Base-by-base conservation (phyloP, 163 green algal genomes). In the Trebouxia gelatinosa region DNA sequence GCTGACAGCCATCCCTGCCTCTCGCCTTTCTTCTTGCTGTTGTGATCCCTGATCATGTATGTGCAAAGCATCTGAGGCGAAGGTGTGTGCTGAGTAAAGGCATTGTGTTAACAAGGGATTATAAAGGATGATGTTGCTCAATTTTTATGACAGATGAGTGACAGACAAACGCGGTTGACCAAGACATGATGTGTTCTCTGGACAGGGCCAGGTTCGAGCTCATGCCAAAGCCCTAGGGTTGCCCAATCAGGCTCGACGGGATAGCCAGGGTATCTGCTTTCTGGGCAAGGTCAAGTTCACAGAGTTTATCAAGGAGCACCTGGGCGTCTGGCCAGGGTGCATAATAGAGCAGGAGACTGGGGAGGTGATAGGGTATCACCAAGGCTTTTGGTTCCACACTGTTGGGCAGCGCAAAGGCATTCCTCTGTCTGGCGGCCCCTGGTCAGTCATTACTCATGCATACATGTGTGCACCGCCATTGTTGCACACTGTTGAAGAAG, bases 261-360 rank as follows among this genome's bases (percentile, higher is more conserved):
- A 99, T 86, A 96, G 88, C 83, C 96, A 99, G 85, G 96, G 94
- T 54, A 99, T 99, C 74, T 99, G 96, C 88, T 99, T 99, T 82
- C 87, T 99, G 39, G 96, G 96, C 50, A 99, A 99, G 79, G 94
- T 98, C 5, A 79, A 77, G 64, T 91, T 91, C 72, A 76, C 13
- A 51, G 87, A 91, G 51, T 93, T 93, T 80, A 70, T 90, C 21
- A 66, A 62, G 40, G 43, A 83, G 68, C 96, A 99, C 79, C 78
- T 99, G 66, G 96, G 96, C 9, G 86, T 92, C 74, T 96, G 90
- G 91, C 88, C 86, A 19, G 96, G 96, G 6, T 86, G 88, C 13
- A 84, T 99, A 6, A 76, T 99, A 7, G 93, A 98, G 75, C 88
- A 91, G 46, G 93, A 97, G 75, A 94, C 77, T 9, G 81, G 82